Base-by-base conservation (phyloP, 768 basidiomycete species). In the Agaricus blazei region DNA sequence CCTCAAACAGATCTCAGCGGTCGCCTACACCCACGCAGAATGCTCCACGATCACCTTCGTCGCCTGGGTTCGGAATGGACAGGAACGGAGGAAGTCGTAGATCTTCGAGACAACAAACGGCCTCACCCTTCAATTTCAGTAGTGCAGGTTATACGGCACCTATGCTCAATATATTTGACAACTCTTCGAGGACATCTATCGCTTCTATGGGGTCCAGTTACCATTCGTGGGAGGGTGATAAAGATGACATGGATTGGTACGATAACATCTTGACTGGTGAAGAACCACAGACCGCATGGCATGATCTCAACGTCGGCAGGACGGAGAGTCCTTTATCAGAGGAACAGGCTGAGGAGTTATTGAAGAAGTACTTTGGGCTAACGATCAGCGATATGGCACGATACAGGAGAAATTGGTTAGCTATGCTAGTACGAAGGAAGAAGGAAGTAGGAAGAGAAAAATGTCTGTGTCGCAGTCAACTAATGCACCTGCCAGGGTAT, bases 391-490 rank as follows among this genome's bases (percentile, higher is more conserved):
- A 93, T 65, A 84, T 93, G 48, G 77, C 12, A 75, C 78, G 9
- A 87, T 93, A 51, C 90, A 93, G 62, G 84, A 88, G 47, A 88
- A 82, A 68, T 75, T 93, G 42, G 78, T 92, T n/a, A 72, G 71
- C 46, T 83, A 81, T 27, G 84, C 82, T 3, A 67, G 78, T 42
- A 73, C 80, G 28, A 87, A 83, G 65, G 14, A 77, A 74, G 48
- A 89, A n/a, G 72, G 68, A 2, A 52, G 89, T 60, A 77, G 89
- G 54, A 81, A 83, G 59, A 79, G 90, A 48, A 77, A 89, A 38
- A 88, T 88, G 9, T 91, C 89, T 1, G 89, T 87, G 12, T 89
- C 90, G n/a, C 88, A 90, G 68, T 88, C 88, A 9, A 86, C 82
- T 62, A 86, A 89, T 63, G 85, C 69, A 44, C 77, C 72, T 52